These are phyloP conservation scores for Carallia brachiata DNA, from an alignment of 345 rosid genomes.

Conservation along the genomic window DNA sequence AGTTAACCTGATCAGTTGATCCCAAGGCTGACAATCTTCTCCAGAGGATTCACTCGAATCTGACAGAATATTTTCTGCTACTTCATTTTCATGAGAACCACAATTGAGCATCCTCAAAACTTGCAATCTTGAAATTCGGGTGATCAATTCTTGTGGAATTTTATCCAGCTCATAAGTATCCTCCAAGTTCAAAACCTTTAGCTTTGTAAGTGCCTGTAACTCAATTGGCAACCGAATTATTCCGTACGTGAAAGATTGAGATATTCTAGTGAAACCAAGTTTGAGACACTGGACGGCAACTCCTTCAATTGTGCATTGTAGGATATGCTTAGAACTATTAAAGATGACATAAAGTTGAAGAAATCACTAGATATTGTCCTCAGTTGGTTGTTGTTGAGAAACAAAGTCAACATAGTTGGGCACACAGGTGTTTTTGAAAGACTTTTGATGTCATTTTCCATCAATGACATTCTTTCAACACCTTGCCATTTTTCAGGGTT, in stretches of 20 bases:
- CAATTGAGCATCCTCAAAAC: too few relatives aligned
- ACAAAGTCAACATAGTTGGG: constrained; percentile 26
- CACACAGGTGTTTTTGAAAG: constrained; percentile 8
- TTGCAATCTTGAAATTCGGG: too few relatives aligned
- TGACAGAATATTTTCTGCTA: too few relatives aligned
- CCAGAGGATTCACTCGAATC: too few relatives aligned
- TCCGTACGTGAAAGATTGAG: constrained; percentile 17
- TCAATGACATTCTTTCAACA: constrained; percentile 25
- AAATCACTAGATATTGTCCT: neutral
- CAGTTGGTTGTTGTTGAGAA: constrained; percentile 6
- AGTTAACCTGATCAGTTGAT: too few relatives aligned
- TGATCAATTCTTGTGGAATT: too few relatives aligned
- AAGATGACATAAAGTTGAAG: constrained; percentile 19
- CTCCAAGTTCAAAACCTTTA: constrained; percentile 20
- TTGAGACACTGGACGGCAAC: constrained; percentile 23
- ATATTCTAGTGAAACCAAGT: constrained; percentile 8
- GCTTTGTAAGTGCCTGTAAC: constrained; percentile 16
- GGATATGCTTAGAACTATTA: constrained; percentile 32
- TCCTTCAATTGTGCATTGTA: neutral
- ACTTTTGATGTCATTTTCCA: constrained; percentile 14
- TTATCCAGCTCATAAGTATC: too few relatives aligned
- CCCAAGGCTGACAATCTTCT: too few relatives aligned
- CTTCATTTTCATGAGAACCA: too few relatives aligned
- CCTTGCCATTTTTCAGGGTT: constrained; percentile 13
- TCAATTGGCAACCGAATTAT: constrained; percentile 21